Conservation (phyloP, 352 stramenopile genomes). For the Globisporangium yorkense region DNA sequence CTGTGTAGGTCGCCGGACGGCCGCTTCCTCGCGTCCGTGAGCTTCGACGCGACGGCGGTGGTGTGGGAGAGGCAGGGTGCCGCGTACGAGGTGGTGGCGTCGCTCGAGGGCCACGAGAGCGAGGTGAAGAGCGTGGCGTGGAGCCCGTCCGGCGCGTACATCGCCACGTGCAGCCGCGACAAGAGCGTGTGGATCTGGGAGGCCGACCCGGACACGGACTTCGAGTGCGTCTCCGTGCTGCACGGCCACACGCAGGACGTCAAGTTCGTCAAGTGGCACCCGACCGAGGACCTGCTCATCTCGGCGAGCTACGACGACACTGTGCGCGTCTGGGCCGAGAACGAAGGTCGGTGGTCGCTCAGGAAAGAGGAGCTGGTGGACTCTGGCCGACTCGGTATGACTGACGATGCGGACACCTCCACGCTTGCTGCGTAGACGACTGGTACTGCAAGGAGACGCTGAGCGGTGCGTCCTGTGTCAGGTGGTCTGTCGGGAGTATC, state of each 20-base stretch:
- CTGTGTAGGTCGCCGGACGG: constrained; percentile 57
- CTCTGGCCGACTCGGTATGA: too few relatives aligned
- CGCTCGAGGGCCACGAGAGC: constrained; percentile 97
- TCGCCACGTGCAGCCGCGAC: constrained; percentile 98
- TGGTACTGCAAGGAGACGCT: constrained; percentile 96
- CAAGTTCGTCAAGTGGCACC: constrained; percentile 94
- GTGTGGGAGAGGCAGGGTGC: constrained; percentile 91
- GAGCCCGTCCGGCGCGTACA: constrained; percentile 89
- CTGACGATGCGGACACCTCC: too few relatives aligned
- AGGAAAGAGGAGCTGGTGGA: too few relatives aligned
- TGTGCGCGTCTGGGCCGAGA: constrained; percentile 93
- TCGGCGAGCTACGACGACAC: constrained; percentile 96
- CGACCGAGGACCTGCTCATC: constrained; percentile 77
- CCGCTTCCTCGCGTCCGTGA: constrained; percentile 90
- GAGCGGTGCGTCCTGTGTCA: constrained; percentile 26
- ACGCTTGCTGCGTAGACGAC: constrained; percentile 63
- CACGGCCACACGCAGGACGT: constrained; percentile 96
- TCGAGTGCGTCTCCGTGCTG: constrained; percentile 97
- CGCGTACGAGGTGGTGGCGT: constrained; percentile 92
- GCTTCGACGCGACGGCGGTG: constrained; percentile 94
- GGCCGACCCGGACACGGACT: constrained; percentile 90
- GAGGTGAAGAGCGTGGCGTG: constrained; percentile 97
- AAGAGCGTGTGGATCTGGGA: constrained; percentile 99
- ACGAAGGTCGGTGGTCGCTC: constrained; percentile 38
- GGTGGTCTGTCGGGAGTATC: too few relatives aligned